Evolutionary conservation across 805 yeast species (phyloP).

Genomic region (Wickerhamiella lipophila): DNA sequence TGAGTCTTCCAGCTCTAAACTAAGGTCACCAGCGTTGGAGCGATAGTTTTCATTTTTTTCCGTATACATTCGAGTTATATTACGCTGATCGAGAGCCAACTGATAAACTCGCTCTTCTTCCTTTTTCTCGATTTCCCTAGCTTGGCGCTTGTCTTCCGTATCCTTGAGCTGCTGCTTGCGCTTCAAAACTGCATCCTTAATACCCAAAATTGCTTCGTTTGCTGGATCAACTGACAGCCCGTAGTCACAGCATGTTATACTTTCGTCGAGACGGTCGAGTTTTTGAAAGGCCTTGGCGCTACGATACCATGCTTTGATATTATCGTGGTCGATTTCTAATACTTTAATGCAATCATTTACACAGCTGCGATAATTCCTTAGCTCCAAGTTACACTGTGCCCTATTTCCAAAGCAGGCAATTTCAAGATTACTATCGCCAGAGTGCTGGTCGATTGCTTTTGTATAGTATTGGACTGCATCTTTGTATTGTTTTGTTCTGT

Average conservation of each 20-base stretch:
- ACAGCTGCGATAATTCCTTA: constrained; percentile 72
- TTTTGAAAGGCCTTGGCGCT: constrained; percentile 69
- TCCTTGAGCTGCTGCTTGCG: constrained; percentile 26
- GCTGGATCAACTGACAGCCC: constrained; percentile 41
- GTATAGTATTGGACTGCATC: constrained; percentile 70
- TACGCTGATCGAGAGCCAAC: constrained; percentile 51
- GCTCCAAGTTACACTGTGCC: constrained; percentile 82
- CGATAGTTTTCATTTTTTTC: constrained; percentile 31
- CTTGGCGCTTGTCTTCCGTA: constrained; percentile 26
- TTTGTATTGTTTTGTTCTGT: constrained; percentile 52
- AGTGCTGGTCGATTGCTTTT: constrained; percentile 63
- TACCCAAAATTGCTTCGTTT: constrained; percentile 41
- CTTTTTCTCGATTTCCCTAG: constrained; percentile 16
- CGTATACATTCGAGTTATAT: constrained; percentile 26
- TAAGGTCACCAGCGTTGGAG: constrained; percentile 32
- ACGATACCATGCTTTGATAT: constrained; percentile 74
- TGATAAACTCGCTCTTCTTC: constrained; percentile 26
- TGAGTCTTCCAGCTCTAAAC: constrained; percentile 22
- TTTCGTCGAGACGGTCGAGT: constrained; percentile 59
- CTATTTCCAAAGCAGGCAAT: constrained; percentile 63
- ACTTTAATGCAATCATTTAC: constrained; percentile 75
- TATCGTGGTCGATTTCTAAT: constrained; percentile 43
- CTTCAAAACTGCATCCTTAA: constrained; percentile 34
- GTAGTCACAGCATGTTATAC: constrained; percentile 45
- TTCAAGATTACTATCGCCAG: constrained; percentile 17